These are phyloP conservation scores for Arabidopsis hybrid DNA, from an alignment of 441 rosid species.

Conservation along the genomic window DNA sequence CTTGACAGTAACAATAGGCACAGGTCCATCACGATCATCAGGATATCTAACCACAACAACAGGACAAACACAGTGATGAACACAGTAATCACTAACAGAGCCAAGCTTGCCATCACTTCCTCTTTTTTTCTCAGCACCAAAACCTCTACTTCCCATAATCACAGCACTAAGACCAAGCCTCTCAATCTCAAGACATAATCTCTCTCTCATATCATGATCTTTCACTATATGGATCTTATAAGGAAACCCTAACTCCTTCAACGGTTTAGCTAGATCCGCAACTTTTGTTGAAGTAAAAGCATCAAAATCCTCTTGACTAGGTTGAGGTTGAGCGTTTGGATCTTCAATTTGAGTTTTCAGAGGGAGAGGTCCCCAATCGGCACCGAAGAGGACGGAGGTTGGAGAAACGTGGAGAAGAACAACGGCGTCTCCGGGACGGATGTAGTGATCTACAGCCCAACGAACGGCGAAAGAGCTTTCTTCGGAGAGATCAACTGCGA, in stretches of 20 bases:
- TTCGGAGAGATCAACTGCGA: slow-evolving; percentile 87
- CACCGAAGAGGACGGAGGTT: slow-evolving; percentile 86
- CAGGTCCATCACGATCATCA: slow-evolving; percentile 67
- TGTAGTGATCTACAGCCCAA: slow-evolving; percentile 84
- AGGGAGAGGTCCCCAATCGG: slow-evolving; percentile 94
- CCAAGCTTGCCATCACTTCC: slow-evolving; percentile 84
- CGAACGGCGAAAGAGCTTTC: slow-evolving; percentile 80
- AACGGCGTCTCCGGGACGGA: slow-evolving; percentile 91
- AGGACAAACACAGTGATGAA: slow-evolving; percentile 87
- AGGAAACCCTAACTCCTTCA: slow-evolving; percentile 81
- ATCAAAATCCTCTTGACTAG: slow-evolving; percentile 78
- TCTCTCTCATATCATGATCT: slow-evolving; percentile 94
- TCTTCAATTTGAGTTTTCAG: slow-evolving; percentile 41
- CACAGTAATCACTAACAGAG: slow-evolving; percentile 90
- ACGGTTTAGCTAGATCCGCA: slow-evolving; percentile 77
- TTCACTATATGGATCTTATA: slow-evolving; percentile 87
- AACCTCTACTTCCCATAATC: slow-evolving; percentile 91
- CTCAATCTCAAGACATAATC: slow-evolving; percentile 90
- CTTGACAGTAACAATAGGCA: slow-evolving; percentile 55
- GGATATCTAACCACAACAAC: slow-evolving; percentile 87
- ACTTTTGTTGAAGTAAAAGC: slow-evolving; percentile 73
- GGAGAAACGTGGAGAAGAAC: slow-evolving; percentile 89
- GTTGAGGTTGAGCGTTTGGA: slow-evolving; percentile 43
- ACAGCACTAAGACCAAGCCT: slow-evolving; percentile 84
- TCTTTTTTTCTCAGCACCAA: slow-evolving; percentile 65